Evolutionary conservation across 2,329 filamentous ascomycete genomes (phyloP), one percentile per base, ranked within the genome.

Genomic region (Phymatotrichopsis omnivora): DNA sequence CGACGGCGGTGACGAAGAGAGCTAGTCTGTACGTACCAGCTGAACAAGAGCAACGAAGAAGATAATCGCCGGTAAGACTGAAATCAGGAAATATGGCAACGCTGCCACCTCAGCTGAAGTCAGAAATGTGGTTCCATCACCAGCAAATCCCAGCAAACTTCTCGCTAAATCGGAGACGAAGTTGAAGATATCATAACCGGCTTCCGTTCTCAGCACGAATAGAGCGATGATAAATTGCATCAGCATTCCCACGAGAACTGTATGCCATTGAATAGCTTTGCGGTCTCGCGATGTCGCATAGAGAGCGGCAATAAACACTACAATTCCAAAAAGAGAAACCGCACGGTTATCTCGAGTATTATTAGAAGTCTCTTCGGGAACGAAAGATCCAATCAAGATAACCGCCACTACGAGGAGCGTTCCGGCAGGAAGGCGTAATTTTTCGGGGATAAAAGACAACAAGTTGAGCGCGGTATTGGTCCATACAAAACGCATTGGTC

Each of bases 1-100:
- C 7, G 11, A 12, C 10, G 20, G 5, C 12, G 19, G 14, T 14
- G 32, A 28, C 7, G 17, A 27, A 17, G 30, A n/a, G 16, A 19
- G 8, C 22, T 37, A n/a, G n/a, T n/a, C n/a, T 25, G 25, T 33
- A 47, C 29, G 35, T 23, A 55, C 42, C 11, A 94, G 75, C 65
- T 93, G 83, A 20, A 93, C 85, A n/a, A 94, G 71, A 1, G 86
- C 78, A 47, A 94, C 82, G 75, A 95, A 94, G 76, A 94, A 95
- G 68, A 94, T 85, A 65, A 95, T 93, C 58, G 87, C 79, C 0
- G 87, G 85, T n/a, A 93, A 72, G 52, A 93, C 85, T 38, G 72
- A 68, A 38, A 81, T 71, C 53, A 94, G 70, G 73, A 93, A 94
- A 74, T 73, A 85, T 3, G 58, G 56, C 1, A 70, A 59, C 3